Evolutionary conservation across 139 green algal species (phyloP).

Genomic region (Mychonastes homosphaera): DNA sequence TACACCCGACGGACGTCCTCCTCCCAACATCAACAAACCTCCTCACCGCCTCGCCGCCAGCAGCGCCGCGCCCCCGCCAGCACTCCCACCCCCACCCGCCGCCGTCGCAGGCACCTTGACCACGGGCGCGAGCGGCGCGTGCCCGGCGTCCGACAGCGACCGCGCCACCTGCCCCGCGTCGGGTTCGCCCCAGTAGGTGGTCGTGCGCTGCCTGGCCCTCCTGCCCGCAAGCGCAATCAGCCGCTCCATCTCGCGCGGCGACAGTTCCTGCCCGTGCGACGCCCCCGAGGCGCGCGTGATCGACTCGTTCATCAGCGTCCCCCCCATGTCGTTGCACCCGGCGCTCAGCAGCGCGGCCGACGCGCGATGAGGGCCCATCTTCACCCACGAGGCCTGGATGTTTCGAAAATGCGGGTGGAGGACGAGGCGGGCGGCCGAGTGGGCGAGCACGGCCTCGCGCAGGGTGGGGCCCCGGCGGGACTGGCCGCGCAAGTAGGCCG

Average conservation of each 20-base stretch:
- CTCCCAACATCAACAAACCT: not conserved
- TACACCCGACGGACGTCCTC: too few species aligned
- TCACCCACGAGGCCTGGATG: conserved; percentile 73
- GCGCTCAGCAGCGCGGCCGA: conserved; percentile 48
- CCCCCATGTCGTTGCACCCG: conserved; percentile 89
- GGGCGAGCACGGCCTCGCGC: conserved; percentile 67
- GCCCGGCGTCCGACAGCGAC: conserved; percentile 7
- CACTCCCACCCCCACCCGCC: too few species aligned
- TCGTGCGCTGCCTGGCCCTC: conserved; percentile 55
- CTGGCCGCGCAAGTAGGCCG: too few species aligned
- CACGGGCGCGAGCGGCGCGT: conserved; percentile 10
- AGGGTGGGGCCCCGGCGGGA: conserved; percentile 65
- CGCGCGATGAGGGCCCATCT: conserved; percentile 70
- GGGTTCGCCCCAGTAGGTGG: conserved; percentile 53
- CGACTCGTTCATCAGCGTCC: conserved; percentile 81
- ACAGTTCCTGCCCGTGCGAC: conserved; percentile 64
- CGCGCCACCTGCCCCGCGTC: conserved; percentile 12
- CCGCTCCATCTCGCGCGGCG: conserved; percentile 47
- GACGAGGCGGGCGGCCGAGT: conserved; percentile 57
- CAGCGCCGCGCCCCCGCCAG: not conserved
- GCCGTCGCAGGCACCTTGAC: too few species aligned
- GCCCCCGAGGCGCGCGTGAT: conserved; percentile 76
- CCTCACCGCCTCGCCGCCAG: conserved; percentile 1
- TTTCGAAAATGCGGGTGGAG: conserved; percentile 58
- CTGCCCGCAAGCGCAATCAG: conserved; percentile 54